Evolutionary conservation across 768 basidiomycete species (phyloP).

Genomic region (Hydnomerulius pinastri): DNA sequence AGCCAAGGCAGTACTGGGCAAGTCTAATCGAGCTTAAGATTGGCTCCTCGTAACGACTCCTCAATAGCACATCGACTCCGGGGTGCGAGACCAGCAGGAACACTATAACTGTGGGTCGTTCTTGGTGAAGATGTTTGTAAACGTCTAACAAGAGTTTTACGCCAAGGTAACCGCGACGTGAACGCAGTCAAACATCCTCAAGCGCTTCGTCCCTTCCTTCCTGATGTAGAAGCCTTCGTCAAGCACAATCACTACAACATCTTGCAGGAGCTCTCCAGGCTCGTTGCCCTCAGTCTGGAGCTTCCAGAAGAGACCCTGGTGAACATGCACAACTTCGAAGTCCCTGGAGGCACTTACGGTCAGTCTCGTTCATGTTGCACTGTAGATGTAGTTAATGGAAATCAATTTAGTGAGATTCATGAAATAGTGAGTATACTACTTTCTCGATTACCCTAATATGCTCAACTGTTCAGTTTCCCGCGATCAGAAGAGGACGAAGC

Average conservation of each 20-base stretch:
- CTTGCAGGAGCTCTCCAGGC: slow-evolving; percentile 33
- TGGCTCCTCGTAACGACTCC: not conserved
- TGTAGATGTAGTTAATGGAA: not conserved
- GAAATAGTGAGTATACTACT: slow-evolving; percentile 51
- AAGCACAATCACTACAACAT: slow-evolving; percentile 50
- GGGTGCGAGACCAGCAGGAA: slow-evolving; percentile 62
- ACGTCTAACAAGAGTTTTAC: not conserved
- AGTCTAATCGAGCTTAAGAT: not conserved
- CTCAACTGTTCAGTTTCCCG: slow-evolving; percentile 39
- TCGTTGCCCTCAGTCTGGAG: slow-evolving; percentile 49
- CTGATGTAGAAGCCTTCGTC: slow-evolving; percentile 50
- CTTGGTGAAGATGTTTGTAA: not conserved
- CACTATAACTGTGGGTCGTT: slow-evolving; percentile 52
- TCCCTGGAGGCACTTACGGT: slow-evolving; percentile 42
- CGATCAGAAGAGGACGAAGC: slow-evolving; percentile 46
- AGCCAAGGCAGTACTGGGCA: slow-evolving; percentile 51
- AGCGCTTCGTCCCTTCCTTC: slow-evolving; percentile 46
- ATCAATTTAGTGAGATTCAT: slow-evolving; percentile 51
- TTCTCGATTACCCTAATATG: not conserved
- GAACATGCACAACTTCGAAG: slow-evolving; percentile 44
- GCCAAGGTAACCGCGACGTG: slow-evolving; percentile 49
- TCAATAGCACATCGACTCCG: slow-evolving; percentile 58
- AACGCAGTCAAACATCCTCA: slow-evolving; percentile 46
- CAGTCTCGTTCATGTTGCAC: slow-evolving; percentile 1
- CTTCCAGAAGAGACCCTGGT: slow-evolving; percentile 52